A percentile compares a stretch with the other conserved stretches of the same genome.
These are phyloP conservation scores for Yarrowia phangngaensis DNA, from an alignment of 805 yeast species.

Conservation along the genomic window DNA sequence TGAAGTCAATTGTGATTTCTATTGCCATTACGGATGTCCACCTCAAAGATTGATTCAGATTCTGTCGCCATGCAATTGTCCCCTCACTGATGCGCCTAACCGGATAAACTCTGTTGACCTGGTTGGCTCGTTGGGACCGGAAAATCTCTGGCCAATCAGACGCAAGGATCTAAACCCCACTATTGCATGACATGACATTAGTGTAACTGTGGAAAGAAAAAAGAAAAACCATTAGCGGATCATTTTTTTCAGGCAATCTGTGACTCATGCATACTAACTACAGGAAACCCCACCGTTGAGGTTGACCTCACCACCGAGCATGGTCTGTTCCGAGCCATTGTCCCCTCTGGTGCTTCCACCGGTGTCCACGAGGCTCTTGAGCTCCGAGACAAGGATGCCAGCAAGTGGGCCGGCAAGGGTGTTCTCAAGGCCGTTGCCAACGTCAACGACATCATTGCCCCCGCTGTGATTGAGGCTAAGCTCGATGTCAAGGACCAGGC, in stretches of 20 bases:
- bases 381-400: slow-evolving; percentile 96
- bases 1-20: no score
- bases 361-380: slow-evolving; percentile 98
- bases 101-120: slow-evolving; percentile 19
- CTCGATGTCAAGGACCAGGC: slow-evolving; percentile 83
- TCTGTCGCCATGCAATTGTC: neutral
- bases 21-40: no score
- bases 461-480: slow-evolving; percentile 79
- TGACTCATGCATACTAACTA: slow-evolving; percentile 5
- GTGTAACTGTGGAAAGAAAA: no score
- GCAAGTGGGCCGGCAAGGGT: slow-evolving; percentile 99
- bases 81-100: neutral
- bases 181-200: slow-evolving; percentile 9
- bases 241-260: no score
- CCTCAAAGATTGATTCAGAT: slow-evolving; percentile 2
- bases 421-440: slow-evolving; percentile 94
- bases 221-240: no score
- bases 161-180: slow-evolving; percentile 7
- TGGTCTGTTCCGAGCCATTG: slow-evolving; percentile 94
- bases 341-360: slow-evolving; percentile 99
- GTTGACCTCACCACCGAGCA: slow-evolving; percentile 90
- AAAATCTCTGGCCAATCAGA: slow-evolving; percentile 16
- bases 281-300: slow-evolving; percentile 94
- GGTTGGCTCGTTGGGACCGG: slow-evolving; percentile 10
- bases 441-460: slow-evolving; percentile 92